Evolutionary conservation across 2,329 filamentous ascomycete species (phyloP).

Genomic region (Fusarium tuaranense): DNA sequence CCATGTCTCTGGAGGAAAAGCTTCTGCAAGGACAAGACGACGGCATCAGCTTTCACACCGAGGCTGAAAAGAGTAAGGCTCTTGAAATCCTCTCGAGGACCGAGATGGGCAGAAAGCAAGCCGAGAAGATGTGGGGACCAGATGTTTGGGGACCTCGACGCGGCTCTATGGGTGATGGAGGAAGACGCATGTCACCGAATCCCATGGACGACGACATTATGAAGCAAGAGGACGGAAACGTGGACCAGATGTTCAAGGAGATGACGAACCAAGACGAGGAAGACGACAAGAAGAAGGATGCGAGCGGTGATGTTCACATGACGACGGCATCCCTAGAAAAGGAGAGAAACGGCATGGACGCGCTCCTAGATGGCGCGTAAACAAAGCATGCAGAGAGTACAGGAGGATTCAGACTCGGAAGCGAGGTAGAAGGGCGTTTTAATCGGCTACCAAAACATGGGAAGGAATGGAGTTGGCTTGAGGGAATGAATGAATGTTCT

Average conservation of each 20-base stretch:
- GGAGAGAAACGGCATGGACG: slow-evolving; percentile 61
- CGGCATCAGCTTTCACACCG: slow-evolving; percentile 57
- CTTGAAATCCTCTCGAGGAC: slow-evolving; percentile 65
- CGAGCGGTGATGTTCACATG: slow-evolving; percentile 46
- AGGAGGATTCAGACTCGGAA: neutral
- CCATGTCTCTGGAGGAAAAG: slow-evolving; percentile 62
- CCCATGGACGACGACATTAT: slow-evolving; percentile 46
- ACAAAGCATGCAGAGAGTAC: neutral
- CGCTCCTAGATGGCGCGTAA: slow-evolving; percentile 58
- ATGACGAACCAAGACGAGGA: slow-evolving; percentile 66
- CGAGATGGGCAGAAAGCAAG: slow-evolving; percentile 61
- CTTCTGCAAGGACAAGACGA: slow-evolving; percentile 62
- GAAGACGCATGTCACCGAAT: slow-evolving; percentile 43
- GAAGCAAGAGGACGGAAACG: slow-evolving; percentile 58
- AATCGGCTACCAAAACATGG: slow-evolving; percentile 36
- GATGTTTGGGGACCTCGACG: slow-evolving; percentile 58
- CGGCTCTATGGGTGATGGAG: slow-evolving; percentile 45
- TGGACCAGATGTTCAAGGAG: slow-evolving; percentile 68
- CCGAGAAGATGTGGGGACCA: slow-evolving; percentile 63
- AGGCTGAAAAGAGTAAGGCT: slow-evolving; percentile 61
- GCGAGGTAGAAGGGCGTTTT: slow-evolving; percentile 38
- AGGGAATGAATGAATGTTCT: neutral
- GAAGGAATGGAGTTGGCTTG: slow-evolving; percentile 37
- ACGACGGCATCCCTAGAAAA: slow-evolving; percentile 58
- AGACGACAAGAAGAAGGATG: slow-evolving; percentile 52